Evolutionary conservation across 495 filamentous ascomycete genomes (phyloP), one percentile per base, ranked within the genome.

Genomic region (Penicillium atrosanguineum): DNA sequence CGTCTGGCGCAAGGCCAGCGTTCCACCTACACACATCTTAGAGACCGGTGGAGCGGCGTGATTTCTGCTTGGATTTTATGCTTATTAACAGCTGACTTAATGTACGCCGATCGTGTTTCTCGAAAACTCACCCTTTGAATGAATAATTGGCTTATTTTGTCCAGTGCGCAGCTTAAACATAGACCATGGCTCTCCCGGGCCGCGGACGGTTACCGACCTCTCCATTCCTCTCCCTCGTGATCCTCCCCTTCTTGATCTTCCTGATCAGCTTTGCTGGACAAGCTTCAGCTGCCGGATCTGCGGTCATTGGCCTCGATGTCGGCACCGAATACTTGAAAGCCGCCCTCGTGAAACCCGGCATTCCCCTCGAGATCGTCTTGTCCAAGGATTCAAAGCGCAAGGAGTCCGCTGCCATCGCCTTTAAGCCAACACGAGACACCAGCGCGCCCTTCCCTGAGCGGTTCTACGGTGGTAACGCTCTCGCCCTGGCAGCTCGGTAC

Each of bases 311-410:
- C 36, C 79, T 99, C 57, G 94, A 99, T 74, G 79, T 99, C 12
- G 94, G 94, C 46, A 97, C 95, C 42, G 91, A 95, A 73, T 97
- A 96, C 72, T 86, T 99, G 68, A 99, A 97, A 79, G 93, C 93
- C 15, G 85, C 90, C 3, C 83, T 97, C 26, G 93, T 99, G 53
- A 99, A 99, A 70, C 95, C 95, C 3, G 94, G 94, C 55, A 95
- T 97, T 52, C 95, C 95, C 11, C 90, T 97, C 69, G 95, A 97
- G 64, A 97, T 99, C 58, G 91, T 99, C 66, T 81, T 96, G 49
- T 96, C 90, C n/a, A 97, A 97, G 69, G 94, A 99, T 71, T 97
- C 94, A 34, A 89, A 95, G 69, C 87, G 94, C 61, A 99, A 99
- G 76, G 95, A 99, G 68, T 80, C 78, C 19, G 89, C 93, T 4